Percentiles rank a stretch among this genome's conserved stretches.
phyloP scores from a whole-genome alignment of 2,329 filamentous ascomycete genomes.

The Podosphaera leucotricha region DNA sequence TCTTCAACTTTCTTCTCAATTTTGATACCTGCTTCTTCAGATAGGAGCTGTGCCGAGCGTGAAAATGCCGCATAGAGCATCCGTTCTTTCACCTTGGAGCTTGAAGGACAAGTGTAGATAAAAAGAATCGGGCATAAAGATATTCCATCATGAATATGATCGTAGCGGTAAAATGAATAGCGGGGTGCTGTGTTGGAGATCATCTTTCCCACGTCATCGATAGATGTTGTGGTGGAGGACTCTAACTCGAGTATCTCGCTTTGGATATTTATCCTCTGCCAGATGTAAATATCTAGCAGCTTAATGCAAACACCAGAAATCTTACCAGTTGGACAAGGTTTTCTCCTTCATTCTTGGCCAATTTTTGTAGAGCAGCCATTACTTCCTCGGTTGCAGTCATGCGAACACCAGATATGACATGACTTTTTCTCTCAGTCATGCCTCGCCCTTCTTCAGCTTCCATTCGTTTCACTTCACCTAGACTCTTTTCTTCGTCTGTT shows the following conservation, averaged over 20 bases:
- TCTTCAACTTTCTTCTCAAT: slow-evolving; percentile 49
- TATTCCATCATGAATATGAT: slow-evolving; percentile 28
- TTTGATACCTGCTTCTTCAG: slow-evolving; percentile 37
- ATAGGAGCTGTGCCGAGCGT: slow-evolving; percentile 41
- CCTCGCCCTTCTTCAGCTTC: slow-evolving; percentile 53
- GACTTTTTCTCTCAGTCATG: slow-evolving; percentile 30
- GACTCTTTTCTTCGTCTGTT: slow-evolving; percentile 51
- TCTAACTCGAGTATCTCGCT: slow-evolving; percentile 47
- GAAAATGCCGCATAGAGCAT: slow-evolving; percentile 66
- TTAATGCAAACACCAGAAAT: slow-evolving; percentile 3
- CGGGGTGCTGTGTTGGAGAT: slow-evolving; percentile 49
- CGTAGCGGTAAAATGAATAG: slow-evolving; percentile 55
- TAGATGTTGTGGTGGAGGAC: slow-evolving; percentile 25
- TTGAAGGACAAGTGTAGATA: slow-evolving; percentile 58
- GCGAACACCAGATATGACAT: slow-evolving; percentile 21
- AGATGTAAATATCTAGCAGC: background rate
- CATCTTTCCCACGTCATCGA: slow-evolving; percentile 29
- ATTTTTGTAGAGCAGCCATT: slow-evolving; percentile 33
- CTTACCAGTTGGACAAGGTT: slow-evolving; percentile 41
- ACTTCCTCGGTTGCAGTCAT: slow-evolving; percentile 35
- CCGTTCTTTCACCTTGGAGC: slow-evolving; percentile 53
- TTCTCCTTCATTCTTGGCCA: slow-evolving; percentile 26
- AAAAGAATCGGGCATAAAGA: slow-evolving; percentile 42
- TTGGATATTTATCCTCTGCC: slow-evolving; percentile 45
- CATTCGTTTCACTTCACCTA: slow-evolving; percentile 49